Conservation (phyloP, 371 early-diverging fungal species). For the Spiromyces aspiralis region DNA sequence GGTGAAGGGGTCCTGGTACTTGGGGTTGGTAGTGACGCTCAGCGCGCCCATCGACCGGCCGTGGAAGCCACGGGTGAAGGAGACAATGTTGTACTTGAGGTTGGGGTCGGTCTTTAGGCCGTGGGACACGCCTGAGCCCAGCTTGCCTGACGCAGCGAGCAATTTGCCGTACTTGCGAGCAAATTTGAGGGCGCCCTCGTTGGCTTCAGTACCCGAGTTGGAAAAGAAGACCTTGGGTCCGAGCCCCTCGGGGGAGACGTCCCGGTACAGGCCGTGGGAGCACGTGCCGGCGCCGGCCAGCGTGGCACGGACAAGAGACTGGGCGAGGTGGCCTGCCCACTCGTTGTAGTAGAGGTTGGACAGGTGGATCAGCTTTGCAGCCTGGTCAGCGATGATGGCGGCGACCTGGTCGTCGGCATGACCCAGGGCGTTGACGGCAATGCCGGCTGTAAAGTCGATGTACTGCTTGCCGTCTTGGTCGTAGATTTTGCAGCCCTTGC, state of each 20-base stretch:
- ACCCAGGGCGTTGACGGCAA: constrained; percentile 80
- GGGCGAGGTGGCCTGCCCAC: constrained; percentile 55
- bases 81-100: constrained; percentile 38
- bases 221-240: constrained; percentile 57
- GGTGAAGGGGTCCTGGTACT: constrained; percentile 81
- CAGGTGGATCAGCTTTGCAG: constrained; percentile 51
- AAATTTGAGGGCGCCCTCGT: constrained; percentile 88
- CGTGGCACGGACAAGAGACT: constrained; percentile 42
- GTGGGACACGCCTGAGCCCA: constrained; percentile 20
- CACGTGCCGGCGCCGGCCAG: constrained; percentile 22
- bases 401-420: constrained; percentile 58
- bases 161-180: constrained; percentile 75
- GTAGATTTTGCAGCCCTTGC: constrained; percentile 55
- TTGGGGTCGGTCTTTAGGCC: constrained; percentile 21
- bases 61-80: constrained; percentile 81
- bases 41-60: constrained; percentile 90
- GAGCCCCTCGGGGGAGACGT: constrained; percentile 20
- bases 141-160: constrained; percentile 25
- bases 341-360: constrained; percentile 73
- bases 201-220: constrained; percentile 86
- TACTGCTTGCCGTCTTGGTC: constrained; percentile 48
- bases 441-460: constrained; percentile 77
- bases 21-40: constrained; percentile 73
- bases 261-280: constrained; percentile 5
- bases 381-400: constrained; percentile 56